These are phyloP conservation scores for Solanum hybrid DNA, from an alignment of 305 asterid genomes.

Conservation along the genomic window DNA sequence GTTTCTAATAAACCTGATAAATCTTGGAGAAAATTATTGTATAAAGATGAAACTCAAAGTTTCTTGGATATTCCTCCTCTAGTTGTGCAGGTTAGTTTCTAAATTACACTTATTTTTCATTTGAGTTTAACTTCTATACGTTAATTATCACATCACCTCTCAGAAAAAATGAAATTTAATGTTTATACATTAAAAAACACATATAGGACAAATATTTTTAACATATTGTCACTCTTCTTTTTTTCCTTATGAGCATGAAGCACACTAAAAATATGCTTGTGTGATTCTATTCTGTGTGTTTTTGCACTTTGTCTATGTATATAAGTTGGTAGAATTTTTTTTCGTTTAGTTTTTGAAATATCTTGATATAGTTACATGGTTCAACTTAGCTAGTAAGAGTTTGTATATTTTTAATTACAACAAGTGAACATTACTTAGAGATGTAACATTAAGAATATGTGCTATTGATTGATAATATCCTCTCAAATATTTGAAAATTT, in stretches of 20 bases:
- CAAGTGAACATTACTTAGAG: not conserved
- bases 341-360: not conserved
- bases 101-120: not conserved
- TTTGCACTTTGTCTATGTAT: not conserved
- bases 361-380: not conserved
- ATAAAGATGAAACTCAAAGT: slow-evolving; percentile 37
- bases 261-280: not conserved
- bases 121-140: not conserved
- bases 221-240: not conserved
- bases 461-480: not conserved
- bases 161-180: not conserved
- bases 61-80: slow-evolving; percentile 78
- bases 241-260: not conserved
- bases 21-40: slow-evolving; percentile 58
- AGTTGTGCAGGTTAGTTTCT: slow-evolving; percentile 52
- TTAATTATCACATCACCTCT: too few relatives aligned
- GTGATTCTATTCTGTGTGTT: not conserved
- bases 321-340: not conserved
- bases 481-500: not conserved
- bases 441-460: not conserved
- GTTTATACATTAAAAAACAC: not conserved
- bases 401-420: not conserved
- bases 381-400: not conserved
- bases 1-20: slow-evolving; percentile 42
- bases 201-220: not conserved